Base-by-base conservation (phyloP, 768 basidiomycete genomes). In the Kwoniella dendrophila region DNA sequence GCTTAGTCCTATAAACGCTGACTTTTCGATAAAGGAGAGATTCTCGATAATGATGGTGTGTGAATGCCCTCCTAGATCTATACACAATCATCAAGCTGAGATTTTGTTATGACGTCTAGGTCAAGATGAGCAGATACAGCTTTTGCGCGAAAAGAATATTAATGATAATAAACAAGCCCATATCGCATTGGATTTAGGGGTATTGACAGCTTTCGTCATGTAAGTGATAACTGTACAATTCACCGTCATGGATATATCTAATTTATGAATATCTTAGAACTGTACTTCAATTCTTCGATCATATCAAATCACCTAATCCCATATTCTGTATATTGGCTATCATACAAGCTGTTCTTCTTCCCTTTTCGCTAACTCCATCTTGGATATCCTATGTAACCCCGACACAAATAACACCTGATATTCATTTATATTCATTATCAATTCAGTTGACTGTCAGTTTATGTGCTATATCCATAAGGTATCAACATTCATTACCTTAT, bases 71-170 rank as follows among this genome's bases (percentile, higher is more conserved):
- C 4, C 11, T 6, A 26, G 20, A 33, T 18, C 24, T 18, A 22
- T 20, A n/a, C 27, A 34, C 16, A 16, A 33, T 8, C 12, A 48
- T 14, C 12, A 26, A 12, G 16, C n/a, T 27, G 34, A 51, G 30
- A 29, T 51, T 16, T 33, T 30, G 5, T 12, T 33, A 22, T 47
- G 4, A 16, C 29, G 10, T 27, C 8, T 51, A 74, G 70, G 67
- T 29, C 73, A 74, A 56, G 73, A 71, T 12, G 50, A 51, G 1
- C 68, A 74, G 62, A 72, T 74, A 26, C 33, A 38, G 20, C 20
- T 52, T 3, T 40, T 74, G 20, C 38, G 61, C 33, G 27, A 32
- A 24, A 60, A 64, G 62, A 74, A 70, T 29, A 49, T 34, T 0
- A 34, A 14, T n/a, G 53, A 63, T 38, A 71, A 70, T 36, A 55